Base-by-base conservation (phyloP, 306 rosid genomes). In the Fragaria nilgerrensis region DNA sequence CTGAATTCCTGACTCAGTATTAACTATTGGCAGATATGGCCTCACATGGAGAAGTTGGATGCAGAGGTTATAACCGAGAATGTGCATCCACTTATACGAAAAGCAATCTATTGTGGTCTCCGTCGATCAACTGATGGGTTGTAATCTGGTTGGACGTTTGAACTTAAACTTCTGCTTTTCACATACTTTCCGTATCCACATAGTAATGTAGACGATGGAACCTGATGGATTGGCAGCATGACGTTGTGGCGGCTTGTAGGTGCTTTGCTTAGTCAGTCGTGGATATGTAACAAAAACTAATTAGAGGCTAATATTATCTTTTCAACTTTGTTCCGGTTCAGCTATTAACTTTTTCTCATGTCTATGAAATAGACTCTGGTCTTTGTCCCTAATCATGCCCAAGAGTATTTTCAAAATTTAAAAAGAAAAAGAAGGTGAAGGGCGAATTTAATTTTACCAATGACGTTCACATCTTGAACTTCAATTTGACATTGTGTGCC, bases 41-140 rank as follows among this genome's bases (percentile, higher is more conserved):
- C 85, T 19, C 89, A 87, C 82, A 76, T 96, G 50, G 98, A 88
- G 71, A 92, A 87, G 91, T 77, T 96, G 89, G 99, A 92, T 43
- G 83, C 87, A 7, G 94, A 88, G 77, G 88, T 89, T 48, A 81
- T 96, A 72, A 84, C 90, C 0, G 96, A 89, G 72, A 87, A 87
- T 12, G 84, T 85, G 17, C 94, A 93, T 68, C 90, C 87, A 27
- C 94, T 92, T 74, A 83, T 92, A 63, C 88, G 85, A 61, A 86
- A 80, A 64, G 91, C 91, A 7, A 87, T 92, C 10, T 88, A 90
- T 78, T 78, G 84, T 19, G 98, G 97, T 75, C 93, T 96, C 64
- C 87, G 94, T 69, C 84, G 92, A 41, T 82, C 88, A 44, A 61
- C 77, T 32, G 79, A 80, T 13, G 83, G 79, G 47, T 84, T 81